Conservation (phyloP, 345 rosid genomes). For the Toxicodendron radicans region DNA sequence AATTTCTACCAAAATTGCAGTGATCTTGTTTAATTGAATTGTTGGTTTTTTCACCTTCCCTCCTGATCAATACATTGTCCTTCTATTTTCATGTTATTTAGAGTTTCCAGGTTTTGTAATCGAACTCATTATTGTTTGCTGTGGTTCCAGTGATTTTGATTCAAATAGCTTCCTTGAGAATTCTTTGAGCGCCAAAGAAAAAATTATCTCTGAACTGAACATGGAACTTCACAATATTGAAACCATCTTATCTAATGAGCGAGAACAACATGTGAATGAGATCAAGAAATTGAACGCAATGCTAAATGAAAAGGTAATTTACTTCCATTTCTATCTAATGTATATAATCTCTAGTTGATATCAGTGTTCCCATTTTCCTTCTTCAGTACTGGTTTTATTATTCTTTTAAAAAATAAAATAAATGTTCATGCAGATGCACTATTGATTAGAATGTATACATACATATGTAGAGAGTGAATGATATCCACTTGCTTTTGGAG, state of each 20-base stretch:
- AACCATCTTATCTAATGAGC: slow-evolving; percentile 69
- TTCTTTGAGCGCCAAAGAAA: slow-evolving; percentile 87
- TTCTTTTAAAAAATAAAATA: not conserved
- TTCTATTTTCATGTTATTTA: not conserved
- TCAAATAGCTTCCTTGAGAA: slow-evolving; percentile 82
- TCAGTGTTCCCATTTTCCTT: not conserved
- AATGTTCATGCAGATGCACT: not conserved
- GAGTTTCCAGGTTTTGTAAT: slow-evolving; percentile 11
- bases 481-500: not conserved
- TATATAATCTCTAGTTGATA: not conserved
- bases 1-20: not conserved
- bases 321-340: slow-evolving; percentile 1
- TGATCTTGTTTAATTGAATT: slow-evolving; percentile 6
- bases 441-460: not conserved
- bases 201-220: slow-evolving; percentile 88
- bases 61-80: not conserved
- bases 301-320: slow-evolving; percentile 72
- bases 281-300: slow-evolving; percentile 69
- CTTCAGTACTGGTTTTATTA: not conserved
- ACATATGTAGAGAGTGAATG: not conserved
- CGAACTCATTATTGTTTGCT: slow-evolving; percentile 20
- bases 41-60: not conserved
- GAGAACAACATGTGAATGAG: slow-evolving; percentile 79
- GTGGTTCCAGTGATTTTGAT: slow-evolving; percentile 67
- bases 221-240: slow-evolving; percentile 90